phyloP scores from a whole-genome alignment of 148 eudicot species.

The Chenopodium berlandieri region DNA sequence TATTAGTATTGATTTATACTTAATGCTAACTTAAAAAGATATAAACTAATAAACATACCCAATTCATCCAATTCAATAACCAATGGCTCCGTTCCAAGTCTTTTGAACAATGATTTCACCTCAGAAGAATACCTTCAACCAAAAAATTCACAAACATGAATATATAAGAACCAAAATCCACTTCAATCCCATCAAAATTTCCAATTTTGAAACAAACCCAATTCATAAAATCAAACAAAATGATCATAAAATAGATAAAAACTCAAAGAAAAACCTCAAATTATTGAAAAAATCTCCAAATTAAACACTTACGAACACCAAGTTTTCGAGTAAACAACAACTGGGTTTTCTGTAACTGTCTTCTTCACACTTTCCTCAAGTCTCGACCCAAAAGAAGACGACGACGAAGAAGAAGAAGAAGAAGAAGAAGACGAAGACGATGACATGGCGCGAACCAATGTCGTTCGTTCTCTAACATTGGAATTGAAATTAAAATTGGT shows the following conservation, averaged over 20 bases:
- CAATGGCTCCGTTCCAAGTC: constrained; percentile 70
- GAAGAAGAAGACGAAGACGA: constrained; percentile 21
- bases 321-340: constrained; percentile 89
- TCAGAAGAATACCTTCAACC: constrained; percentile 71
- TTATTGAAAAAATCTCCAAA: not conserved
- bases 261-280: not conserved
- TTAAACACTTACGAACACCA: constrained; percentile 80
- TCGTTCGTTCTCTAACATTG: constrained; percentile 13
- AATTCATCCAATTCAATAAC: constrained; percentile 86
- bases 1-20: no score
- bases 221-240: not conserved
- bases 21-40: not conserved
- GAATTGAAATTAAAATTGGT: constrained; percentile 19
- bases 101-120: constrained; percentile 78
- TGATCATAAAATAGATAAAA: not conserved
- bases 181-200: constrained; percentile 11
- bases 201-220: constrained; percentile 3
- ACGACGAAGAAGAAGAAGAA: constrained; percentile 22
- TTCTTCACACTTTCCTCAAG: constrained; percentile 74
- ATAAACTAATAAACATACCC: constrained; percentile 45
- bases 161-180: not conserved
- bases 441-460: constrained; percentile 43
- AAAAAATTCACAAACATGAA: constrained; percentile 6
- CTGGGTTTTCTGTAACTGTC: constrained; percentile 68
- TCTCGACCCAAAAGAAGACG: constrained; percentile 68